phyloP scores from a whole-genome alignment of 805 yeast genomes.

The Teunomyces barrocoloradensis region DNA sequence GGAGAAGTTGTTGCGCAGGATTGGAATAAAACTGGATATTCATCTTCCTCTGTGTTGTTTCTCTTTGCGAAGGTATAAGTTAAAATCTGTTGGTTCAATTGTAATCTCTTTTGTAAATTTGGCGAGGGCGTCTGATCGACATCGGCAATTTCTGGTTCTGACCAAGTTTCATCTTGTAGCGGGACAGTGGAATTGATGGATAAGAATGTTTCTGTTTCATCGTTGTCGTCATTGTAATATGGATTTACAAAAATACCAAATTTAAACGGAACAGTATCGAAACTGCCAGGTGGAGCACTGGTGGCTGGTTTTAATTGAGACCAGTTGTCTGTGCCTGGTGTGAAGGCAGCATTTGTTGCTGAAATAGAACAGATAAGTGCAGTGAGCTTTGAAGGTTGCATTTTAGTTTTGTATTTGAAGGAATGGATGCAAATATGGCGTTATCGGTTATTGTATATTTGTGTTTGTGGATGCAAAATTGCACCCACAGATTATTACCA shows the following conservation, averaged over 20 bases:
- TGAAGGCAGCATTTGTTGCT: neutral
- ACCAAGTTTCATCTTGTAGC: neutral
- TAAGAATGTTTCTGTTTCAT: constrained; percentile 1
- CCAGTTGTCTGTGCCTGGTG: constrained; percentile 37
- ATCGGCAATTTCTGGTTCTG: neutral
- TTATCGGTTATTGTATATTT: too few species aligned
- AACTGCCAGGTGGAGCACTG: constrained; percentile 15
- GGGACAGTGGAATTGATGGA: neutral
- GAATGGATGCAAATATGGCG: neutral
- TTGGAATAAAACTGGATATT: neutral
- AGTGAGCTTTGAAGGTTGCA: neutral
- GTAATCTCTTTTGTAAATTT: neutral
- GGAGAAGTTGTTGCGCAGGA: constrained; percentile 25
- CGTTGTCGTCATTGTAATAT: neutral
- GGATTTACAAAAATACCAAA: constrained; percentile 38
- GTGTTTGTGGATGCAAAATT: neutral
- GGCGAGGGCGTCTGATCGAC: neutral
- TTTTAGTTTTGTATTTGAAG: neutral
- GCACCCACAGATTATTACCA: neutral
- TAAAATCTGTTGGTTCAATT: neutral
- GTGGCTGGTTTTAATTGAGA: constrained; percentile 25
- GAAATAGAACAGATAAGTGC: too few species aligned
- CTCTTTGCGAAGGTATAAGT: neutral
- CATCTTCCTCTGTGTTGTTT: neutral
- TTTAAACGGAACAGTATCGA: constrained; percentile 26